Evolutionary conservation across 1,284 basidiomycete species (phyloP), one percentile per base, ranked within the genome.

Genomic region (Volvariella volvacea): DNA sequence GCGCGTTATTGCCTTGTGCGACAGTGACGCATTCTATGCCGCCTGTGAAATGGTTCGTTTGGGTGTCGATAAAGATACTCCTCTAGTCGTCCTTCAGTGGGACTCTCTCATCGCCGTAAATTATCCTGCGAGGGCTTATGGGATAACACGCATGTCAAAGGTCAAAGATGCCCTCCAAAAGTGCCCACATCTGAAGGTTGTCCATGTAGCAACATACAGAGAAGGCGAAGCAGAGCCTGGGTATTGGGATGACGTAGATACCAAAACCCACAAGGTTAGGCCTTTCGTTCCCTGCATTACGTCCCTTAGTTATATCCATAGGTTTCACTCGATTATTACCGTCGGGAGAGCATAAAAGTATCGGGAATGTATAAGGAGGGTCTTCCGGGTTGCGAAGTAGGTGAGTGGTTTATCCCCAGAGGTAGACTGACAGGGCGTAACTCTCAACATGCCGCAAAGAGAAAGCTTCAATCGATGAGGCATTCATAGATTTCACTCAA

Each of bases 31-130:
- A 0, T 92, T 93, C 51, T 93, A 92, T 61, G 91, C 91, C 37
- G 81, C 88, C 20, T 97, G 93, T 64, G 92, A 97, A 65, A 87
- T 88, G 63, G 77, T 88, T 39, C 76, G 92, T 21, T 76, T 96
- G 0, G 81, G 78, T 0, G 67, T 92, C 9, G 83, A 88, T 48
- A 71, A 76, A 31, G 75, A 78, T 25, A 74, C 78, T 1, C 93
- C 95, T 0, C 72, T 98, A 10, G 91, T 94, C 7, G 94, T 96
- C 3, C 78, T 88, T 39, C 95, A 99, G 60, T 99, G 96, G 96
- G 79, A 90, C 39, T 67, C 75, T 16, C 59, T 88, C 44, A 99
- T 99, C 49, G 96, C 96, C 0, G 88, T 99, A 50, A 96, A 94
- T 64, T 99, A 99, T 60, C 87, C 92, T 2, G 95, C 96, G 0